Evolutionary conservation across 352 stramenopile species (phyloP).

Genomic region (Phytopythium mirpurense): DNA sequence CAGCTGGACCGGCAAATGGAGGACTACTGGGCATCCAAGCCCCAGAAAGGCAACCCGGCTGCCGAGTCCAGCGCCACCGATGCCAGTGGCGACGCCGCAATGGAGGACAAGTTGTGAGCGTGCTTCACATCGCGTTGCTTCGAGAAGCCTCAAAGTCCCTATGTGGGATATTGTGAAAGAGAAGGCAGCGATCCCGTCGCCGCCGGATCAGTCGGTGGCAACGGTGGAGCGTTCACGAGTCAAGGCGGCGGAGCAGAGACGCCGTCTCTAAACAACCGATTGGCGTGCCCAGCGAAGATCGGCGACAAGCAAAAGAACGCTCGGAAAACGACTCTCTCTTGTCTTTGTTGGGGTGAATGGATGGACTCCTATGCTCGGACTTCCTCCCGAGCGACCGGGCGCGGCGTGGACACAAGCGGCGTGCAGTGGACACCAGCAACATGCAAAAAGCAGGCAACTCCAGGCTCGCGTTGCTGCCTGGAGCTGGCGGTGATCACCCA

Average conservation of each 20-base stretch:
- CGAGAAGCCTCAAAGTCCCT: neutral
- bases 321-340: conserved; percentile 8
- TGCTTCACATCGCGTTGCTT: neutral
- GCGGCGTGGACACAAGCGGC: neutral
- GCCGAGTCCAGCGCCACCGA: conserved; percentile 18
- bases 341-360: conserved; percentile 8
- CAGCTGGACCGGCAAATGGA: conserved; percentile 86
- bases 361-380: conserved; percentile 4
- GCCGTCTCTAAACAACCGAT: conserved; percentile 2
- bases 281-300: neutral
- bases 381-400: neutral
- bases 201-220: neutral
- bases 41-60: conserved; percentile 24
- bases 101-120: conserved; percentile 16
- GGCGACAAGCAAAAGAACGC: conserved; percentile 5
- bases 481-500: neutral
- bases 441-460: too few species aligned
- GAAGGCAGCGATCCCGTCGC: neutral
- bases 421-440: neutral
- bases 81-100: conserved; percentile 14
- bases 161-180: neutral
- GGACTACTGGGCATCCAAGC: conserved; percentile 86
- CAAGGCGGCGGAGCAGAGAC: neutral
- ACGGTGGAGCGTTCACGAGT: neutral
- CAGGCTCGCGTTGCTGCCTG: too few species aligned